These are phyloP conservation scores for Cronartium ribicola DNA, from an alignment of 1,284 basidiomycete genomes.

Conservation along the genomic window DNA sequence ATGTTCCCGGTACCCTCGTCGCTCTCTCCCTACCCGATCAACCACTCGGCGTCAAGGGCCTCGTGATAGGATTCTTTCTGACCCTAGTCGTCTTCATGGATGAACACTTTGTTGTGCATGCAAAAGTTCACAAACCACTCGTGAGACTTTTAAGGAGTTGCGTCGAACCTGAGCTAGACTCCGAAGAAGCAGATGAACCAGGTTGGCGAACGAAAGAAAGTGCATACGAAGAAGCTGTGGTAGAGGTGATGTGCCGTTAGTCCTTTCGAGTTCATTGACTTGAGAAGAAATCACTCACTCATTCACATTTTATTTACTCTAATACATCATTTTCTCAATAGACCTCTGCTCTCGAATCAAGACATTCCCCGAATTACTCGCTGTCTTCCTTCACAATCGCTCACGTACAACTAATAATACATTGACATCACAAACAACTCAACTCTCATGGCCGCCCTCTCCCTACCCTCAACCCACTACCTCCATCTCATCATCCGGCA, in stretches of 20 bases:
- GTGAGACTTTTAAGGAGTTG: conserved; percentile 48
- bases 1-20: conserved; percentile 47
- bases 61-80: conserved; percentile 49
- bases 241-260: conserved; percentile 69
- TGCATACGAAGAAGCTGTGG: conserved; percentile 79
- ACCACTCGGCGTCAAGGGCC: conserved; percentile 48
- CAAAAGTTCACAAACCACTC: conserved; percentile 50
- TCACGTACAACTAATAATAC: conserved; percentile 31
- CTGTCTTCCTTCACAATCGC: conserved; percentile 94
- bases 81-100: conserved; percentile 50
- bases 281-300: background rate
- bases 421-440: conserved; percentile 41
- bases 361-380: conserved; percentile 79
- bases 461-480: conserved; percentile 61
- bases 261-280: background rate
- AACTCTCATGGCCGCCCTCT: conserved; percentile 45
- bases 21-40: conserved; percentile 48
- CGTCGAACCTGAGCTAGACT: conserved; percentile 38
- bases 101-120: conserved; percentile 49
- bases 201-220: conserved; percentile 16
- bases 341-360: conserved; percentile 83
- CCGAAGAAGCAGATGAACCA: conserved; percentile 25
- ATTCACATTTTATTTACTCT: background rate
- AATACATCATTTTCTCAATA: background rate
- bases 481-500: conserved; percentile 62